phyloP scores from a whole-genome alignment of 768 basidiomycete species.

The Tulasnella calospora region DNA sequence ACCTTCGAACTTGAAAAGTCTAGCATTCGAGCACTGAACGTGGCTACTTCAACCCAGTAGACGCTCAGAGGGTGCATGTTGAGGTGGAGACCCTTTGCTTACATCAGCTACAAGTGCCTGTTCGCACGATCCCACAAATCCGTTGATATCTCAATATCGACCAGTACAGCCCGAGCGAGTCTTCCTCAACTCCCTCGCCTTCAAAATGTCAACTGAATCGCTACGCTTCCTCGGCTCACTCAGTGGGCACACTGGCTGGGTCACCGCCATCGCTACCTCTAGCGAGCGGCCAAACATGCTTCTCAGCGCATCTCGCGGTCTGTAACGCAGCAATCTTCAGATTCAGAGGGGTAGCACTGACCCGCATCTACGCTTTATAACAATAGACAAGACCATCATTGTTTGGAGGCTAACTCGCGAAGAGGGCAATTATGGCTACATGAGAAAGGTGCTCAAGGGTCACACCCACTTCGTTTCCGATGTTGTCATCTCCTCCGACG shows the following conservation, averaged over 20 bases:
- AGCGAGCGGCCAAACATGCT: constrained; percentile 99
- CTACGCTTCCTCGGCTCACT: constrained; percentile 88
- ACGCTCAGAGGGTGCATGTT: too few relatives aligned
- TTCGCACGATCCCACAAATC: constrained; percentile 19
- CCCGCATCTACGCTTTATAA: constrained; percentile 28
- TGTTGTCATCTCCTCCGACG: constrained; percentile 97
- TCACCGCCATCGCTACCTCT: constrained; percentile 96
- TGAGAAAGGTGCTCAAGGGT: constrained; percentile 94
- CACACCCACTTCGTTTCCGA: constrained; percentile 99
- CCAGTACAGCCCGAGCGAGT: background rate
- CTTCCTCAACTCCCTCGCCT: background rate
- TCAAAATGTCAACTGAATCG: constrained; percentile 62
- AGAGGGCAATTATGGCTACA: constrained; percentile 86
- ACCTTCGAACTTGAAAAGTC: background rate
- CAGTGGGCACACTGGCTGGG: constrained; percentile 93
- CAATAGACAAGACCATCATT: constrained; percentile 92
- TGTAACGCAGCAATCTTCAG: background rate
- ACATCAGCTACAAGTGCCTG: background rate
- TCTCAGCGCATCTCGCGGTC: constrained; percentile 95
- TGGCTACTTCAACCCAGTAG: too few relatives aligned
- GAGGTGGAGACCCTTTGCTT: background rate
- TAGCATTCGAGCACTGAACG: too few relatives aligned
- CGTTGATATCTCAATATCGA: constrained; percentile 16
- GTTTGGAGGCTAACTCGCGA: constrained; percentile 98
- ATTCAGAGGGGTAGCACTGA: constrained; percentile 22